These are phyloP conservation scores for Tetrahymena borealis DNA, from an alignment of 73 alveolate genomes.

Conservation along the genomic window DNA sequence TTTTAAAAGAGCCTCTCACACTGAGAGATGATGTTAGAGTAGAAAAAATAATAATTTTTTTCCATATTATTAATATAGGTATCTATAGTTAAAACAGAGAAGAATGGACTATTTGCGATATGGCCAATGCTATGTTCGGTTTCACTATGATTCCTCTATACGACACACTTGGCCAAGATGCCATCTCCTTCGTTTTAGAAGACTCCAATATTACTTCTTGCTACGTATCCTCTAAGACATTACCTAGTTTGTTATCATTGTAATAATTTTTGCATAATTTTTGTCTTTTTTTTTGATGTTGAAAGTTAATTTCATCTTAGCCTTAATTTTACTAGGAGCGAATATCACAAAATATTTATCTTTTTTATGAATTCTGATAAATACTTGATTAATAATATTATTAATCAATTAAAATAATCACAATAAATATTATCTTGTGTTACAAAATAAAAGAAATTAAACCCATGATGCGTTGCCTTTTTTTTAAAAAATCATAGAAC, in stretches of 20 bases:
- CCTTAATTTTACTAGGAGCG: not conserved
- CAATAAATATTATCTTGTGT: not conserved
- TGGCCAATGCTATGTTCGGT: conserved; percentile 44
- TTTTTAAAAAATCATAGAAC: too few relatives aligned
- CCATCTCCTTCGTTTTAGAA: conserved; percentile 23
- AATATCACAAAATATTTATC: not conserved
- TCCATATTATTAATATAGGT: too few relatives aligned
- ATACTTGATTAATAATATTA: not conserved
- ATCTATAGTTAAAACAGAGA: conserved; percentile 59
- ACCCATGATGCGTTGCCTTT: too few relatives aligned
- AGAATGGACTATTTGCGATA: conserved; percentile 66
- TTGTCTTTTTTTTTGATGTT: not conserved
- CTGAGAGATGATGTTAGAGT: too few relatives aligned
- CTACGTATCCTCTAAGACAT: conserved; percentile 16
- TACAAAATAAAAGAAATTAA: too few relatives aligned
- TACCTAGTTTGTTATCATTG: not conserved
- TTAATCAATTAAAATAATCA: not conserved
- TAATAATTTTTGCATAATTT: not conserved
- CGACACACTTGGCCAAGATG: conserved; percentile 50
- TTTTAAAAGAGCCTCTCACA: too few relatives aligned
- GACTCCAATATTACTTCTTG: conserved; percentile 21
- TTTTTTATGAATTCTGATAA: not conserved
- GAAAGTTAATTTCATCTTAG: not conserved
- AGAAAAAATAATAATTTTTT: too few relatives aligned
- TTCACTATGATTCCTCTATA: conserved; percentile 63